Base-by-base conservation (phyloP, 331 rosid species). In the Quercus lobata region DNA sequence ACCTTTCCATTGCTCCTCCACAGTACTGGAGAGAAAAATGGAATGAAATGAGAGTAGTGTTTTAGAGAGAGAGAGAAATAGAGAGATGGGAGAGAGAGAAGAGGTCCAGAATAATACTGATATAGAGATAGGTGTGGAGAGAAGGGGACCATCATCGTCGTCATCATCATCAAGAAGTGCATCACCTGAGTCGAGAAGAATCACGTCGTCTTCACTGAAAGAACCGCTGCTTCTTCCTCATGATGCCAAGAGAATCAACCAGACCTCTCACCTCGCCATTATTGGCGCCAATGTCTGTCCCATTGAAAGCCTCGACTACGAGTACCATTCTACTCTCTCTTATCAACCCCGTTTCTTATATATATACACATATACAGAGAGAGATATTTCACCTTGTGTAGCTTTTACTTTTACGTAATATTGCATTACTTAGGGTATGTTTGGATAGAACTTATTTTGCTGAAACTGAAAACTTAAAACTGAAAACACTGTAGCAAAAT, bases 261-360 rank as follows among this genome's bases (percentile, higher is more conserved):
- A 62, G 46, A 90, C 95, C 54, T 92, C 97, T 19, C 97, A 92
- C 78, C 76, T 85, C 7, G 97, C 93, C 75, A 83, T 90, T 82
- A 85, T 92, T 54, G 95, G 95, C 70, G 88, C 93, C 75, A 92
- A 87, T 32, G 73, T 89, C 74, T 89, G 88, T 74, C 86, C 92
- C 1, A 87, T 92, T 69, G 95, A 92, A 79, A 92, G 97, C 72
- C 95, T 92, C 10, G 97, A 92, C 57, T 92, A 92, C 72, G 97
- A 92, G 97, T 91, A 86, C 22, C n/a, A 3, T 57, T 2, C 1
- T 5, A 6, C 24, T 35, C 49, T 35, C 24, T 11, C 11, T 5
- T 54, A 29, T 11, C 46, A 41, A 41, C 12, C 46, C 46, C 46
- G 2, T 41, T 41, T 41, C 46, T 41, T 49, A 0, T 49, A 12